Percentiles rank a stretch among this genome's conserved stretches.
These are phyloP conservation scores for Diaporthe aspalathi DNA, from an alignment of 2,329 filamentous ascomycete genomes.

Conservation along the genomic window DNA sequence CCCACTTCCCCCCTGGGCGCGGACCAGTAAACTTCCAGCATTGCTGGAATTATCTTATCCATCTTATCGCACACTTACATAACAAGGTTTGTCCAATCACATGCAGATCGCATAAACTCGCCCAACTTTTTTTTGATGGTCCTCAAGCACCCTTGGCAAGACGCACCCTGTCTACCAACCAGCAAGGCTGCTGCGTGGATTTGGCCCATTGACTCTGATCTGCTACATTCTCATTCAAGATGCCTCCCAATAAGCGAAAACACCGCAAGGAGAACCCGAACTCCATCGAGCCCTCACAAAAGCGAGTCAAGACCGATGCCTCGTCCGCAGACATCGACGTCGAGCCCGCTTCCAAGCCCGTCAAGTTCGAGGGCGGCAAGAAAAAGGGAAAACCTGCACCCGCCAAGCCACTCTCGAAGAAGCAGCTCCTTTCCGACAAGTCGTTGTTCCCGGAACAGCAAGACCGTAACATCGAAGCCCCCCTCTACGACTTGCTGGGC, in stretches of 20 bases:
- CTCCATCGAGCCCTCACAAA: conserved; percentile 37
- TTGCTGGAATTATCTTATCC: conserved; percentile 16
- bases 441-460: conserved; percentile 65
- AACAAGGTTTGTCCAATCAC: conserved; percentile 29
- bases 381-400: conserved; percentile 31
- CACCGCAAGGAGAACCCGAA: conserved; percentile 38
- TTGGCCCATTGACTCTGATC: neutral
- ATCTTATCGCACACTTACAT: conserved; percentile 29
- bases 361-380: conserved; percentile 35
- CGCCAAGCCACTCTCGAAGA: conserved; percentile 46
- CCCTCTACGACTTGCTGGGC: conserved; percentile 70
- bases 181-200: neutral
- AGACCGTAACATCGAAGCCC: conserved; percentile 68
- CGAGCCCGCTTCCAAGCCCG: conserved; percentile 42
- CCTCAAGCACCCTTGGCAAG: neutral
- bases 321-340: conserved; percentile 38
- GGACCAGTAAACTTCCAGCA: too few species aligned
- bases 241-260: conserved; percentile 40
- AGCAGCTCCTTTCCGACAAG: conserved; percentile 50
- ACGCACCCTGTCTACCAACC: neutral
- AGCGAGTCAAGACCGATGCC: conserved; percentile 42
- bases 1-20: too few species aligned
- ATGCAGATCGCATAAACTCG: conserved; percentile 19
- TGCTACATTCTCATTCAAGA: neutral
- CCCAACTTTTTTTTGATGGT: conserved; percentile 34